These are phyloP conservation scores for Leccinum sublutescens DNA, from an alignment of 768 basidiomycete species.

Conservation along the genomic window DNA sequence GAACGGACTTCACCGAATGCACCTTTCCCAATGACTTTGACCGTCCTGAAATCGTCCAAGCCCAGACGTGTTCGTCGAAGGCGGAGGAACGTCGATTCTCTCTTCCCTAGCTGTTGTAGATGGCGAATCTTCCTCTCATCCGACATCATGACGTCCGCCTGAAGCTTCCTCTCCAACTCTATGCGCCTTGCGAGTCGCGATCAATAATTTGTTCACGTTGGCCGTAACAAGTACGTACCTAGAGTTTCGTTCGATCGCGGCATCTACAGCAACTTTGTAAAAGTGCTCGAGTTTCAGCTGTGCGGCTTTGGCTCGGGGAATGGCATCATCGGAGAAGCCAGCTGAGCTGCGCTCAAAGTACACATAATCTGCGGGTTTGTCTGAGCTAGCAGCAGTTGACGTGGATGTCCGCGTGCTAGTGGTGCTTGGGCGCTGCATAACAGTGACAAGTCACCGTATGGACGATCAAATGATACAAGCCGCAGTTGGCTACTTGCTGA, in stretches of 20 bases:
- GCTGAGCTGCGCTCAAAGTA: conserved; percentile 83
- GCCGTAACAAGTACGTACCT: conserved; percentile 49
- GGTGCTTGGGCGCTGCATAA: conserved; percentile 33
- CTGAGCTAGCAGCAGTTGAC: conserved; percentile 23
- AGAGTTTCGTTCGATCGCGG: conserved; percentile 90
- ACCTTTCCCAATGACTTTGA: conserved; percentile 98
- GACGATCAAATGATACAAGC: not conserved
- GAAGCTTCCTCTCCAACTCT: conserved; percentile 79
- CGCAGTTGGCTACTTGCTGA: not conserved
- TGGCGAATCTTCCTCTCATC: conserved; percentile 88
- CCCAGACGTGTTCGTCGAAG: conserved; percentile 87
- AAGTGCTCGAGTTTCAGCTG: conserved; percentile 96
- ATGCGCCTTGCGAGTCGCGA: conserved; percentile 58
- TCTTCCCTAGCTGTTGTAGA: conserved; percentile 77
- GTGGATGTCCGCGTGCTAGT: conserved; percentile 27
- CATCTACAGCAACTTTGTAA: conserved; percentile 95
- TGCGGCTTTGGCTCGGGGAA: conserved; percentile 83
- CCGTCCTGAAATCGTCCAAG: conserved; percentile 89
- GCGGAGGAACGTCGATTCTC: conserved; percentile 86
- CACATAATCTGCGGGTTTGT: conserved; percentile 70
- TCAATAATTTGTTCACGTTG: conserved; percentile 1
- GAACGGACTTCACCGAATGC: conserved; percentile 90
- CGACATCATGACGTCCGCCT: conserved; percentile 62
- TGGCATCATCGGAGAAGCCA: conserved; percentile 76
- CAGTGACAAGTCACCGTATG: not conserved